A percentile compares a stretch with the other conserved stretches of the same genome.
phyloP scores from a whole-genome alignment of 371 early-diverging fungal genomes.

The Rhizopus delemar region DNA sequence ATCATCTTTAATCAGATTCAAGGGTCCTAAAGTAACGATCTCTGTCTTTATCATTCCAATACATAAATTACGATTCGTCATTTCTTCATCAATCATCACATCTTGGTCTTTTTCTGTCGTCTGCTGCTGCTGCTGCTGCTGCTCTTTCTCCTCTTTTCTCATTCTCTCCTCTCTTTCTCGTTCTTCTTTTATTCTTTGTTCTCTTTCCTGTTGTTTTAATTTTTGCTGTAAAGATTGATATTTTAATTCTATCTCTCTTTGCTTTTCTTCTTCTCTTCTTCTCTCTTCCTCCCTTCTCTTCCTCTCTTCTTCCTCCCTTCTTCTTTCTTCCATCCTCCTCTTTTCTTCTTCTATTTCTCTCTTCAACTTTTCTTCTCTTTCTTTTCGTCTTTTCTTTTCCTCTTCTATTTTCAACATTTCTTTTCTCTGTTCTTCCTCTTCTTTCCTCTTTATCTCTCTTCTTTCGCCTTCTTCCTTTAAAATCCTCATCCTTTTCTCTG shows the following conservation, averaged over 20 bases:
- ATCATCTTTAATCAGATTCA: conserved; percentile 40
- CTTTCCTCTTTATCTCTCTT: neutral
- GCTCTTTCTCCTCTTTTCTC: neutral
- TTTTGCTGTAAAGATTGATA: neutral
- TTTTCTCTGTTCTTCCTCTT: neutral
- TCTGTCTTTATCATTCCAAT: conserved; percentile 50
- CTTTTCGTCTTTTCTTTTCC: neutral
- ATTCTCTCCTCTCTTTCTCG: neutral
- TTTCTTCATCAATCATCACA: conserved; percentile 26
- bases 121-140: neutral
- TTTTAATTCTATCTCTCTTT: neutral
- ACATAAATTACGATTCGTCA: conserved; percentile 34
- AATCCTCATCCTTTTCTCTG: neutral
- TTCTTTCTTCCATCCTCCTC: neutral
- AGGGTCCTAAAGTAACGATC: conserved; percentile 33
- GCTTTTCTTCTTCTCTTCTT: neutral
- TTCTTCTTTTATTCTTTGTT: conserved; percentile 1
- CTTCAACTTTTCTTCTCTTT: no score
- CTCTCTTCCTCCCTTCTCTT: neutral
- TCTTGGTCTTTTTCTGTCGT: conserved; percentile 4
- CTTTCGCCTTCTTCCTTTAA: neutral
- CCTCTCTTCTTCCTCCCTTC: neutral
- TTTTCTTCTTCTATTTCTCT: neutral
- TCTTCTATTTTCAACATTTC: neutral
- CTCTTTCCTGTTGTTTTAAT: conserved; percentile 1